Evolutionary conservation across 768 basidiomycete species (phyloP).

Genomic region (Auriculariales sp.): DNA sequence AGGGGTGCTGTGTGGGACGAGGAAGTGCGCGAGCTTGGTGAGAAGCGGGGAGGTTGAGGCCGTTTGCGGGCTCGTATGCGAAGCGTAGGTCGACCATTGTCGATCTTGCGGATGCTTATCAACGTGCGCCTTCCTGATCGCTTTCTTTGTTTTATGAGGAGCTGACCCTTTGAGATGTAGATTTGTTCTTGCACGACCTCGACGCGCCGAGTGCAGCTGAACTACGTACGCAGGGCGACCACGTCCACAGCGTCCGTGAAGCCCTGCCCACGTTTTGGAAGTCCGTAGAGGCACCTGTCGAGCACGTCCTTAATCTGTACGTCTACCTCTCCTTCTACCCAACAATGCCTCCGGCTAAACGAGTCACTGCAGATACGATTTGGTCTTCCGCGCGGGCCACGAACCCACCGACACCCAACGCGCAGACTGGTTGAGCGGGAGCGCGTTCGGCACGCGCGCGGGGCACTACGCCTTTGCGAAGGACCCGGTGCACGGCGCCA

Average conservation of each 20-base stretch:
- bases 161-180: not conserved
- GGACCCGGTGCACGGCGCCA: conserved; percentile 28
- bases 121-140: conserved; percentile 26
- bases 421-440: conserved; percentile 45
- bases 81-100: conserved; percentile 28
- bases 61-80: not conserved
- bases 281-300: conserved; percentile 28
- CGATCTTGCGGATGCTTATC: conserved; percentile 38
- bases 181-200: conserved; percentile 18
- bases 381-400: conserved; percentile 38
- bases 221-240: conserved; percentile 17
- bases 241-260: conserved; percentile 35
- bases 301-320: conserved; percentile 51
- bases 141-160: conserved; percentile 2
- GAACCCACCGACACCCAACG: conserved; percentile 28
- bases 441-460: conserved; percentile 32
- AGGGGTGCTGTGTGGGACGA: not conserved
- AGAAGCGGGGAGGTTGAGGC: not conserved
- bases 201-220: conserved; percentile 18
- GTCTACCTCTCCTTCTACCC: conserved; percentile 6
- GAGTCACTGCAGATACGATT: conserved; percentile 36
- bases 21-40: not conserved
- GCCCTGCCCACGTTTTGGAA: conserved; percentile 44
- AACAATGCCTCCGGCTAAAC: not conserved
- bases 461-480: conserved; percentile 39